A percentile compares a stretch with the other conserved stretches of the same genome.
phyloP scores from a whole-genome alignment of 2,329 filamentous ascomycete species.

The Stagonosporopsis cucurbitacearum region DNA sequence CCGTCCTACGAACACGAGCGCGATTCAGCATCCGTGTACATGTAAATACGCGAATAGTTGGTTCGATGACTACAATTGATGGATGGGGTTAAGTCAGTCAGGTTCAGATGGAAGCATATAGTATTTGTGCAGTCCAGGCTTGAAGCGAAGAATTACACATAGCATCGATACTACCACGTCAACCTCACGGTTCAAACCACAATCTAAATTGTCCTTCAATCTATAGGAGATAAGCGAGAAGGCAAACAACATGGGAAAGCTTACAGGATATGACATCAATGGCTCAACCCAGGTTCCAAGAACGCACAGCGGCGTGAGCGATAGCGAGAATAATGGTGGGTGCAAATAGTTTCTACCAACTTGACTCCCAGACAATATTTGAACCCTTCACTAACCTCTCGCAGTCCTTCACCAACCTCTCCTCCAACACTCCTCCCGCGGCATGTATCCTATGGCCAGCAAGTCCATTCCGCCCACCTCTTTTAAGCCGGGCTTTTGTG shows the following conservation, averaged over 20 bases:
- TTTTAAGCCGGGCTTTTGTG: constrained; percentile 24
- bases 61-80: constrained; percentile 15
- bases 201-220: neutral
- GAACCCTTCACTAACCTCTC: neutral
- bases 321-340: constrained; percentile 17
- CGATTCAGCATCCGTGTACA: neutral
- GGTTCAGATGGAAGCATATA: neutral
- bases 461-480: constrained; percentile 14
- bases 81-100: constrained; percentile 1
- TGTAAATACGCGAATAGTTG: neutral
- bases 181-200: too few relatives aligned
- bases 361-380: too few relatives aligned
- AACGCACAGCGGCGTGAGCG: constrained; percentile 12
- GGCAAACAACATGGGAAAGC: constrained; percentile 5
- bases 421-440: constrained; percentile 21
- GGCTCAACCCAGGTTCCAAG: constrained; percentile 11
- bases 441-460: constrained; percentile 22
- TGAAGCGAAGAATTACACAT: neutral
- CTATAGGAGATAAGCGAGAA: neutral
- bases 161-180: too few relatives aligned
- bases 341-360: too few relatives aligned
- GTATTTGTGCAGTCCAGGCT: neutral
- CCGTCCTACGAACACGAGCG: neutral
- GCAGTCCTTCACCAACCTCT: constrained; percentile 19
- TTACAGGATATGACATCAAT: constrained; percentile 14